Evolutionary conservation across 2,329 filamentous ascomycete genomes (phyloP), one percentile per base, ranked within the genome.

Genomic region (Epichloe brachyelytri): DNA sequence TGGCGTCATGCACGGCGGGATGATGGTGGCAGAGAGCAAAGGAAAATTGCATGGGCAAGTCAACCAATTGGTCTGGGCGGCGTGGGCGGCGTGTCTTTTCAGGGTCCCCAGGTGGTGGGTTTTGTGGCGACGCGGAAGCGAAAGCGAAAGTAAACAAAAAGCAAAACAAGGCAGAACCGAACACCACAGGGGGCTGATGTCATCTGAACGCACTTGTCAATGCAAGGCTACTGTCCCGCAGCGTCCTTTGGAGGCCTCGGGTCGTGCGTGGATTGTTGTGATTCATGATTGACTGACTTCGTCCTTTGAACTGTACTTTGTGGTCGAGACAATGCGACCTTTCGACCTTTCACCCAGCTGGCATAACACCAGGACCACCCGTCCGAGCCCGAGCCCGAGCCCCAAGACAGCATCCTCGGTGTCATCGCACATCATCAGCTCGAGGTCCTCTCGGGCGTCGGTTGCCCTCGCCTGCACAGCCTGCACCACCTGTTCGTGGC

Each of bases 321-420:
- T 1, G 1, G 50, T 39, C 45, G 22, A 46, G 50, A 45, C 17
- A 52, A 52, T 52, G 50, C 50, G 50, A 36, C 40, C 37, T 36
- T 46, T 48, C 41, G 50, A 49, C 41, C n/a, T 26, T 14, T 34
- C 50, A 36, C 33, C 26, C 26, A 30, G 26, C 26, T 30, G 2
- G 22, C 22, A 26, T 26, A 30, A 8, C 2, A 26, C 22, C 22
- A 26, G 22, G 22, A 26, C 7, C 22, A 26, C 22, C 22, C 6
- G 22, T 26, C 22, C 22, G 22, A 26, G 22, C 5, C 22, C 50
- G 26, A 41, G 38, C 15, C 20, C 34, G 17, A 26, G 30, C 34
- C 39, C 34, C 1, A 17, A 45, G 26, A n/a, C 26, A 12, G 39
- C 39, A 41, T 20, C 7, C 19, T 38, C 33, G 36, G 30, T 14